Evolutionary conservation across 108 stramenopile species (phyloP).

Genomic region (Conticribra guillardii): DNA sequence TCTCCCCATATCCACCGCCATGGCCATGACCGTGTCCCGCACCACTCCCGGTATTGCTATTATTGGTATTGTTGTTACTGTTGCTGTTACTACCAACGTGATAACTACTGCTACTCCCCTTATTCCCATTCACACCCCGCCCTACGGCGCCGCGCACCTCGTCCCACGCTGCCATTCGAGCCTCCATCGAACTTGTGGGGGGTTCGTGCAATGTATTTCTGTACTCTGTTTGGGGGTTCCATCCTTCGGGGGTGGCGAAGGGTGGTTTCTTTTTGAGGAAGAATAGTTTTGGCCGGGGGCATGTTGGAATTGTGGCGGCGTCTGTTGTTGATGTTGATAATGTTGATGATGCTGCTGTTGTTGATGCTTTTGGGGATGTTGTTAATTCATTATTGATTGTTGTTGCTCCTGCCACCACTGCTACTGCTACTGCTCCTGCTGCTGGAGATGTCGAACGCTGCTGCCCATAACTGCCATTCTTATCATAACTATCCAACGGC

Average conservation of each 20-base stretch:
- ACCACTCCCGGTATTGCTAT: constrained; percentile 2
- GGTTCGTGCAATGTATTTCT: constrained; percentile 31
- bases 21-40: not conserved
- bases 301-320: not conserved
- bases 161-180: constrained; percentile 25
- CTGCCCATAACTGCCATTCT: not conserved
- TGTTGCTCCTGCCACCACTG: not conserved
- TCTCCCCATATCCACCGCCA: constrained; percentile 25
- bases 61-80: not conserved
- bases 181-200: constrained; percentile 33
- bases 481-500: constrained; percentile 3
- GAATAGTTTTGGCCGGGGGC: constrained; percentile 47
- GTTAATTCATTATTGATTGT: constrained; percentile 1
- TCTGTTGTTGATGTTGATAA: not conserved
- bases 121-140: constrained; percentile 1
- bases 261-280: constrained; percentile 48
- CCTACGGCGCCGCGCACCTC: constrained; percentile 34
- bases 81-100: not conserved
- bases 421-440: not conserved
- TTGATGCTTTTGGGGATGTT: not conserved
- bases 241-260: constrained; percentile 38
- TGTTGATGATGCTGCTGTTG: constrained; percentile 4
- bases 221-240: constrained; percentile 40
- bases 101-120: no score
- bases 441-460: not conserved